Evolutionary conservation across 305 asterid species (phyloP), one percentile per base, ranked within the genome.

Genomic region (Salvia sclarea): DNA sequence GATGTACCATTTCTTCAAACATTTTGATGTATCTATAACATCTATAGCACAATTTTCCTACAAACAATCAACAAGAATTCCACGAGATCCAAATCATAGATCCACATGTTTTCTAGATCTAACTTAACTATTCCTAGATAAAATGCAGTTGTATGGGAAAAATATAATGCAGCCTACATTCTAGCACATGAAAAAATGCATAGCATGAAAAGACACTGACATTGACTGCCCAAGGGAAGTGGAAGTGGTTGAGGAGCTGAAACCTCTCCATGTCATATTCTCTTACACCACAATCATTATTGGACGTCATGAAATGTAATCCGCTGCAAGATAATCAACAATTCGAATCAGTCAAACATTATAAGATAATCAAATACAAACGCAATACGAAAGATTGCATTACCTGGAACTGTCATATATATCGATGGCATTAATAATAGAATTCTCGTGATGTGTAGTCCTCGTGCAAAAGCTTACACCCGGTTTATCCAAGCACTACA

Each of bases 171-270:
- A 21, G 8, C 14, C 14, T 21, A 14, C 13, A 13, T 3, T 33
- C 31, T 14, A 58, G 37, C 58, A 58, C 7, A 66, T 25, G 24
- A 21, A 38, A 49, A 45, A 38, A 63, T 6, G 49, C 18, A 56
- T 57, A 21, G 35, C 44, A 64, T 57, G 55, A 47, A 64, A 17
- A 52, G 64, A 75, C 47, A 73, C 84, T 77, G 21, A 89, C 96
- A 66, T 89, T 89, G 55, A 89, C 96, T 37, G 96, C 84, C 96
- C 96, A 89, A 69, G 95, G 86, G 74, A 84, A 87, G 59, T 62
- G 71, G 82, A 85, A 84, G 66, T 85, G 83, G 65, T 87, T 88
- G 57, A 84, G 55, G 52, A 78, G 88, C 86, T 89, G 91, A 78
- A 84, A 89, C 71, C 75, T 83, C 76, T 87, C 92, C 89, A 82